Evolutionary conservation across 495 filamentous ascomycete genomes (phyloP).

Genomic region (Parathielavia appendiculata): DNA sequence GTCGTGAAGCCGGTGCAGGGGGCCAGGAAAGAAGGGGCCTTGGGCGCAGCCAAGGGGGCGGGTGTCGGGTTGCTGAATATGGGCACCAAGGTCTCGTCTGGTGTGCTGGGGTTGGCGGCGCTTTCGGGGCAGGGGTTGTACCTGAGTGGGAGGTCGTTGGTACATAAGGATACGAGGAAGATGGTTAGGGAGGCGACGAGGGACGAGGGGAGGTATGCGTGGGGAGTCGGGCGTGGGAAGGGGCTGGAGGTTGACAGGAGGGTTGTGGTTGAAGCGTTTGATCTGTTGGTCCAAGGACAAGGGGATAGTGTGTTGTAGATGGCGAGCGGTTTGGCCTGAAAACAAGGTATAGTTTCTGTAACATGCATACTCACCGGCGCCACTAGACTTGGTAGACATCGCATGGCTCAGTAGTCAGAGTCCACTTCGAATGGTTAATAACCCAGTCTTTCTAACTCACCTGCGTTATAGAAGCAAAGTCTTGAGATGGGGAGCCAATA

Average conservation of each 20-base stretch:
- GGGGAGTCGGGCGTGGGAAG: background rate
- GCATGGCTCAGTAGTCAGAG: no score
- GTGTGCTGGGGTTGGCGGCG: background rate
- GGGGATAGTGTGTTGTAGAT: no score
- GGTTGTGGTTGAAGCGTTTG: background rate
- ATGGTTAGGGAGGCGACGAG: background rate
- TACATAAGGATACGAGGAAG: background rate
- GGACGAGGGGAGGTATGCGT: background rate
- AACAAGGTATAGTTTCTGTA: no score
- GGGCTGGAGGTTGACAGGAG: background rate
- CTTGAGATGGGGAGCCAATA: no score
- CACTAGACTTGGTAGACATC: no score
- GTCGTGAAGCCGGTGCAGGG: constrained; percentile 62
- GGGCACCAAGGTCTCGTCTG: background rate
- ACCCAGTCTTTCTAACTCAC: no score
- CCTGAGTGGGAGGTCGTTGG: background rate
- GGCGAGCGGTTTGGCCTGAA: no score
- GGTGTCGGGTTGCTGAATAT: background rate
- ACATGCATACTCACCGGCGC: no score
- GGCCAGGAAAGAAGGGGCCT: constrained; percentile 58
- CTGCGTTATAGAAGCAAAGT: no score
- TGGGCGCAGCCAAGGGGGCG: constrained; percentile 60
- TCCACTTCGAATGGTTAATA: no score
- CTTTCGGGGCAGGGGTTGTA: background rate
- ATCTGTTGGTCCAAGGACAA: background rate